Base-by-base conservation (phyloP, 2,329 filamentous ascomycete genomes). In the Blastomyces percursus region DNA sequence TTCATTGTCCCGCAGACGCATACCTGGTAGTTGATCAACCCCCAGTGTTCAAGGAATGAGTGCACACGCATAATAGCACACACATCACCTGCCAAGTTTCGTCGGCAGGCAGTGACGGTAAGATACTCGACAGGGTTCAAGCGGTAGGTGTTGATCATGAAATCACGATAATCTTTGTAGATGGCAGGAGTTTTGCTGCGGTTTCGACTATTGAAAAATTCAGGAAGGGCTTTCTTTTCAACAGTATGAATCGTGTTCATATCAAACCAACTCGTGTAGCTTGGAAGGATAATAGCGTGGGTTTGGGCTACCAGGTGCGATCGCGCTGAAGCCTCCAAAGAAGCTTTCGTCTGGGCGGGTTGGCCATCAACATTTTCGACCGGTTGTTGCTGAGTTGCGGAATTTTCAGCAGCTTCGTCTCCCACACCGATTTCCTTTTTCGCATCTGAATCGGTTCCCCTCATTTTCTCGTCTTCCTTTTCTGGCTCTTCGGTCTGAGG, bases 21-120 rank as follows among this genome's bases (percentile, higher is more conserved):
- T 81, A 96, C 93, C 82, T 99, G 94, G 73, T 99, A 99, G 77
- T 99, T 99, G 75, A 99, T 96, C 71, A 99, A 80, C 8, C 94
- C 94, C 94, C 94, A 99, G 74, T 97, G 93, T 78, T 99, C 94
- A 44, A 99, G 82, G 78, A 99, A 99, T 19, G 91, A 89, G 76
- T 99, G 94, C 21, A 99, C 93, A 67, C 94, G 88, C 94, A 99
- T 99, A 69, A 99, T 99, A 48, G 94, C 93, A 78, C 94, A 99
- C 40, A 99, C 94, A 76, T 99, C 94, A 67, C 94, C 94, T 27
- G 94, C 94, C 71, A 99, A 78, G 74, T 99, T 99, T 68, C 94
- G 85, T 66, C 94, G 84, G 74, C 94, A 99, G 59, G 94, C 94
- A 12, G 94, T 99, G 61, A 99, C 93, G 5, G 94, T 99, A 62